Evolutionary conservation across 257 asterid species (phyloP).

Genomic region (Solanum okadae): DNA sequence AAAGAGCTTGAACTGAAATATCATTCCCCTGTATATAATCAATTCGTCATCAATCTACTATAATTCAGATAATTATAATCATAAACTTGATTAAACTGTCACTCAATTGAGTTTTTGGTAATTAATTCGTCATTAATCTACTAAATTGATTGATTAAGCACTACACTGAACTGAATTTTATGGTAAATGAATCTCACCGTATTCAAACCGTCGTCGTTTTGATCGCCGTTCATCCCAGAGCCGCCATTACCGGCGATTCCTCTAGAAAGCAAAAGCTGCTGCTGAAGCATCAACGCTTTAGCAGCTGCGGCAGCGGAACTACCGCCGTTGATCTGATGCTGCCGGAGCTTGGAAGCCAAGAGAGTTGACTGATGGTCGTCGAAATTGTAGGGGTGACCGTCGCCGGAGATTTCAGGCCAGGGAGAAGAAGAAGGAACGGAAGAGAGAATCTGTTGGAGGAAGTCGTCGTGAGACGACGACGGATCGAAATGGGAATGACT

Average conservation of each 20-base stretch:
- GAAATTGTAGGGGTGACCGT: constrained; percentile 24
- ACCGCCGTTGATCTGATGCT: constrained; percentile 51
- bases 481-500: constrained; percentile 39
- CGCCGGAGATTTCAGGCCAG: constrained; percentile 8
- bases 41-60: neutral
- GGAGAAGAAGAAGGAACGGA: constrained; percentile 45
- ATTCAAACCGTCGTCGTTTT: neutral
- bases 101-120: neutral
- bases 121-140: neutral
- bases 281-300: constrained; percentile 67
- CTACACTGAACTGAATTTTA: neutral
- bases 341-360: constrained; percentile 54
- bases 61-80: neutral
- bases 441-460: constrained; percentile 71
- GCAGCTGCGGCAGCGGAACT: neutral
- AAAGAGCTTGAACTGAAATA: constrained; percentile 52
- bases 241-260: constrained; percentile 21
- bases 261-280: constrained; percentile 55
- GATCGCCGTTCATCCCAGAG: neutral
- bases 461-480: constrained; percentile 53
- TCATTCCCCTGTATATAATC: constrained; percentile 45
- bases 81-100: neutral
- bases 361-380: constrained; percentile 37
- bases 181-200: constrained; percentile 18
- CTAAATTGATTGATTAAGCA: neutral